Conservation (phyloP, 371 early-diverging fungal species). For the Syncephalastrum racemosum region DNA sequence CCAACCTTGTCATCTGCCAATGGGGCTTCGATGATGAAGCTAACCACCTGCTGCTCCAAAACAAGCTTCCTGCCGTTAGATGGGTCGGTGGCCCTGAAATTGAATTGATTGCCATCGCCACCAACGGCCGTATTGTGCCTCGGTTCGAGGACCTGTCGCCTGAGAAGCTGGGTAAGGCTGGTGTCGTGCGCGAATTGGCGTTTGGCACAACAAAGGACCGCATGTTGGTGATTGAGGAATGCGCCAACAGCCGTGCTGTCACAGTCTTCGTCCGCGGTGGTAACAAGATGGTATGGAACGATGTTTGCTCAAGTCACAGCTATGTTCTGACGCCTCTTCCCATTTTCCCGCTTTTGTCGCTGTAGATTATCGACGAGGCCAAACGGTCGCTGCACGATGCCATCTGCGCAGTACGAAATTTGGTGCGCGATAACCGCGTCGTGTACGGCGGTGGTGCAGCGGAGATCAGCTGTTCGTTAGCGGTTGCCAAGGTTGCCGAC, state of each 20-base stretch:
- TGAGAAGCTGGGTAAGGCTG: slow-evolving; percentile 95
- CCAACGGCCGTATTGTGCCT: slow-evolving; percentile 98
- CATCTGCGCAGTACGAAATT: slow-evolving; percentile 98
- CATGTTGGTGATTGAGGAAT: slow-evolving; percentile 98
- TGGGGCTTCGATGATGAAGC: slow-evolving; percentile 99
- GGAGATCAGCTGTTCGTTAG: slow-evolving; percentile 95
- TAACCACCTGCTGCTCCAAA: slow-evolving; percentile 98
- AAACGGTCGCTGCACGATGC: slow-evolving; percentile 99
- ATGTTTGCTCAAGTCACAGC: not conserved
- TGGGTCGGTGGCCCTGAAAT: slow-evolving; percentile 99
- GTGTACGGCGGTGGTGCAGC: slow-evolving; percentile 99
- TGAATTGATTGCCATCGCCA: slow-evolving; percentile 98
- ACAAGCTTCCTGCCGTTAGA: slow-evolving; percentile 98
- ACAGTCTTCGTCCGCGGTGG: slow-evolving; percentile 99
- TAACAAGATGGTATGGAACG: slow-evolving; percentile 88
- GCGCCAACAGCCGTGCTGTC: slow-evolving; percentile 97
- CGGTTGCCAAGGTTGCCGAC: slow-evolving; percentile 93
- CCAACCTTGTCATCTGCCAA: slow-evolving; percentile 99
- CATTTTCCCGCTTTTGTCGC: slow-evolving; percentile 3
- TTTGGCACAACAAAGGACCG: slow-evolving; percentile 99
- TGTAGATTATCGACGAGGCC: slow-evolving; percentile 97
- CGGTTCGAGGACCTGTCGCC: slow-evolving; percentile 96
- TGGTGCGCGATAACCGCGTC: slow-evolving; percentile 95
- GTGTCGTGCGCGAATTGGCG: slow-evolving; percentile 90
- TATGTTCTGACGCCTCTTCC: not conserved